Evolutionary conservation across 768 basidiomycete genomes (phyloP).

Genomic region (Lentinula edodes): DNA sequence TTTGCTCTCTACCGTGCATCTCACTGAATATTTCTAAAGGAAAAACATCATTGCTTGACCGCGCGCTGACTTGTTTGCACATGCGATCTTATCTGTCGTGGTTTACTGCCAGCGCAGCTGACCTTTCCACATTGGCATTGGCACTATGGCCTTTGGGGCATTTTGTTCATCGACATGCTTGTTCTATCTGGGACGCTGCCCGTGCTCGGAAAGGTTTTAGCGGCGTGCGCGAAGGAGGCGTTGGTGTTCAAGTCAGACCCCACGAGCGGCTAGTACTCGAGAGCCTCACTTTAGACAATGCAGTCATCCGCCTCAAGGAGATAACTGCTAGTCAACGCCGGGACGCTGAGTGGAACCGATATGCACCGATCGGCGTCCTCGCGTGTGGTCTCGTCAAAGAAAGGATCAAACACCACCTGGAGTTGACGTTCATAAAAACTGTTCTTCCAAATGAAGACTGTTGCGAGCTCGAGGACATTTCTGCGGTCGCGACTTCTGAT

Average conservation of each 20-base stretch:
- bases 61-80: slow-evolving; percentile 50
- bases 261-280: slow-evolving; percentile 54
- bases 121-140: slow-evolving; percentile 55
- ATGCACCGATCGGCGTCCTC: slow-evolving; percentile 43
- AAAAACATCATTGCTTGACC: slow-evolving; percentile 28
- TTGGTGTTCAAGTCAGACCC: slow-evolving; percentile 19
- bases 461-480: not conserved
- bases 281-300: slow-evolving; percentile 48
- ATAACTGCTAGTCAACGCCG: slow-evolving; percentile 12
- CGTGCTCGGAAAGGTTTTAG: slow-evolving; percentile 13
- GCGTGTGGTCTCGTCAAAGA: slow-evolving; percentile 46
- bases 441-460: slow-evolving; percentile 19
- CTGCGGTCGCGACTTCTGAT: not conserved
- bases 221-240: slow-evolving; percentile 5
- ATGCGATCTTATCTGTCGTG: slow-evolving; percentile 37
- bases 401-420: slow-evolving; percentile 47
- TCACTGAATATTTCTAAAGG: slow-evolving; percentile 13
- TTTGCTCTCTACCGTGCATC: not conserved
- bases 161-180: slow-evolving; percentile 35
- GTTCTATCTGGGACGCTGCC: slow-evolving; percentile 32
- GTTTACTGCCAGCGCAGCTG: slow-evolving; percentile 34
- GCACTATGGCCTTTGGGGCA: slow-evolving; percentile 39
- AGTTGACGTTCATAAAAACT: slow-evolving; percentile 44
- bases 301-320: slow-evolving; percentile 32
- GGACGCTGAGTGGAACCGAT: slow-evolving; percentile 10